Conservation (phyloP, 352 stramenopile genomes). For the Blastocystis sp. region DNA sequence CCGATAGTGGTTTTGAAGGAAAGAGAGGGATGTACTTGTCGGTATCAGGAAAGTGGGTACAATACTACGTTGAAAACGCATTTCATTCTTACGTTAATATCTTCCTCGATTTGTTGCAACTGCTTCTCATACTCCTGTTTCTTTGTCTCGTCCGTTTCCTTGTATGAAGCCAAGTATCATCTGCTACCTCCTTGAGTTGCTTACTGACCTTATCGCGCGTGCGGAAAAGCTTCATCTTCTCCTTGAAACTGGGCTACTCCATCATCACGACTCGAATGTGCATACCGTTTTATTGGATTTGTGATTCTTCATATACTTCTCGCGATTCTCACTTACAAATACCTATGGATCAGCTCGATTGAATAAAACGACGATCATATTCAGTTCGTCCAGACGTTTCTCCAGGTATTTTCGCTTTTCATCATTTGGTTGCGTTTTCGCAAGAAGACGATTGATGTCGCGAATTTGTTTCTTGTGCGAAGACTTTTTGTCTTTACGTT, state of each 20-base stretch:
- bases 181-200: not conserved
- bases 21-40: slow-evolving; percentile 7
- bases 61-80: not conserved
- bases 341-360: not conserved
- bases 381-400: not conserved
- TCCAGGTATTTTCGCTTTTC: not conserved
- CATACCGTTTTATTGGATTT: not conserved
- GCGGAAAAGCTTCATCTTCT: slow-evolving; percentile 3
- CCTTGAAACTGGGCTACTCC: not conserved
- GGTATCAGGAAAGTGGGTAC: not conserved
- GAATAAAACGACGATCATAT: not conserved
- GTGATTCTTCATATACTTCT: not conserved
- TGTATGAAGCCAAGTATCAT: not conserved
- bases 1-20: not conserved
- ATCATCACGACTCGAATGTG: not conserved
- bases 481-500: not conserved
- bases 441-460: not conserved
- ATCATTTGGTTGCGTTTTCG: not conserved
- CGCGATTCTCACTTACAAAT: not conserved
- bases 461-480: not conserved
- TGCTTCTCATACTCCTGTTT: not conserved
- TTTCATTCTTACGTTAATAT: not conserved
- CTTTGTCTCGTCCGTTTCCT: not conserved
- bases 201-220: not conserved
- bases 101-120: not conserved